Evolutionary conservation across 148 eudicot species (phyloP).

Genomic region (Mesembryanthemum crystallinum): DNA sequence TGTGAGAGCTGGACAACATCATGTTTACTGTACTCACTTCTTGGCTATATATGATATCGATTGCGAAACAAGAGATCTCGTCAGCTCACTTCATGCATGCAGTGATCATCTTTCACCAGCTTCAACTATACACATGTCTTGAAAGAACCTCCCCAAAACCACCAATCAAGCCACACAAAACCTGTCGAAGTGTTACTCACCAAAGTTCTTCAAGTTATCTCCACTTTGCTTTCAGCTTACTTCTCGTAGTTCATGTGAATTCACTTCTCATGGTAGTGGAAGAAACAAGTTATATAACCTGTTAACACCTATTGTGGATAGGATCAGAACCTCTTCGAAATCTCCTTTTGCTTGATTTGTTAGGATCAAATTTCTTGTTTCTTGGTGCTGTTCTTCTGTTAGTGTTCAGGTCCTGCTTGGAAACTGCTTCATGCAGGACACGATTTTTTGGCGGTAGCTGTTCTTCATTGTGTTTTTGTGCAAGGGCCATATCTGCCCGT

Average conservation of each 20-base stretch:
- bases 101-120: constrained; percentile 15
- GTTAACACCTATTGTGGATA: constrained; percentile 66
- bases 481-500: constrained; percentile 30
- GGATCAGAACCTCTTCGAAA: constrained; percentile 77
- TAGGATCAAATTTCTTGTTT: constrained; percentile 37
- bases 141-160: constrained; percentile 24
- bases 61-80: constrained; percentile 22
- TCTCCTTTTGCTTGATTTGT: constrained; percentile 52
- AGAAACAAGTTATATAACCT: constrained; percentile 24
- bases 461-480: constrained; percentile 14
- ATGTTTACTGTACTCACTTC: constrained; percentile 26
- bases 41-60: constrained; percentile 17
- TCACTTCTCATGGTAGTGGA: constrained; percentile 15
- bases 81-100: constrained; percentile 18
- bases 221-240: constrained; percentile 15
- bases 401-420: constrained; percentile 29
- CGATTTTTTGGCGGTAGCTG: constrained; percentile 24
- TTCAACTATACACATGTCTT: constrained; percentile 30
- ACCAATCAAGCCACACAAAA: constrained; percentile 21
- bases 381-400: constrained; percentile 29
- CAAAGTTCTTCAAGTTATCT: not conserved
- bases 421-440: constrained; percentile 35
- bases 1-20: constrained; percentile 19
- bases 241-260: constrained; percentile 8
- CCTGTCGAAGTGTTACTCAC: constrained; percentile 9